phyloP scores from a whole-genome alignment of 108 stramenopile species.

The Seminavis robusta region DNA sequence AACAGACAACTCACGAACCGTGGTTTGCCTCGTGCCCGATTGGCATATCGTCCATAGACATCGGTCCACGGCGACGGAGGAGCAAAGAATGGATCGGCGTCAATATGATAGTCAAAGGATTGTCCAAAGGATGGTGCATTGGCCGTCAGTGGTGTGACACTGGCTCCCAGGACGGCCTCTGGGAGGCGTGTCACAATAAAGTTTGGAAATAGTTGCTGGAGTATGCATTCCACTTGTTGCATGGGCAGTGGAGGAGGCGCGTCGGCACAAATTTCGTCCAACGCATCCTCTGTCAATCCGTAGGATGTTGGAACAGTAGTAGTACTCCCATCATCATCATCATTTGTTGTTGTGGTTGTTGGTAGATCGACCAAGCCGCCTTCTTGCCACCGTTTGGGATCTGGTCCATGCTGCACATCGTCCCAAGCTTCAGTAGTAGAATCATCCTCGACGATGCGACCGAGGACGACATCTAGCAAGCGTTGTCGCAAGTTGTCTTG shows the following conservation, averaged over 20 bases:
- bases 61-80: conserved; percentile 70
- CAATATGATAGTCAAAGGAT: conserved; percentile 63
- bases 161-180: conserved; percentile 55
- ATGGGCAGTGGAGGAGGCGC: conserved; percentile 54
- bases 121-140: conserved; percentile 67
- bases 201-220: conserved; percentile 42
- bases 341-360: not conserved
- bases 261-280: conserved; percentile 53
- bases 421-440: conserved; percentile 39
- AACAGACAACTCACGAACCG: conserved; percentile 67
- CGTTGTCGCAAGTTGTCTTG: conserved; percentile 38
- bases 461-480: conserved; percentile 45
- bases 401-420: conserved; percentile 41
- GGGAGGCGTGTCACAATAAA: conserved; percentile 50
- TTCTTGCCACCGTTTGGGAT: conserved; percentile 56
- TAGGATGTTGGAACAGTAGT: conserved; percentile 21
- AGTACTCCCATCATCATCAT: conserved; percentile 8
- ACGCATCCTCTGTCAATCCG: conserved; percentile 56
- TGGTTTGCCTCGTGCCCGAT: conserved; percentile 56
- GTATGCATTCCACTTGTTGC: conserved; percentile 45
- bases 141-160: conserved; percentile 62
- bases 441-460: no score
- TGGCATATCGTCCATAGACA: conserved; percentile 65
- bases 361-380: conserved; percentile 45
- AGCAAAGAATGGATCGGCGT: conserved; percentile 58